Percentiles rank a stretch among this genome's conserved stretches.
Conservation (phyloP, 139 green algal genomes). For the Ettlia oleoabundans region DNA sequence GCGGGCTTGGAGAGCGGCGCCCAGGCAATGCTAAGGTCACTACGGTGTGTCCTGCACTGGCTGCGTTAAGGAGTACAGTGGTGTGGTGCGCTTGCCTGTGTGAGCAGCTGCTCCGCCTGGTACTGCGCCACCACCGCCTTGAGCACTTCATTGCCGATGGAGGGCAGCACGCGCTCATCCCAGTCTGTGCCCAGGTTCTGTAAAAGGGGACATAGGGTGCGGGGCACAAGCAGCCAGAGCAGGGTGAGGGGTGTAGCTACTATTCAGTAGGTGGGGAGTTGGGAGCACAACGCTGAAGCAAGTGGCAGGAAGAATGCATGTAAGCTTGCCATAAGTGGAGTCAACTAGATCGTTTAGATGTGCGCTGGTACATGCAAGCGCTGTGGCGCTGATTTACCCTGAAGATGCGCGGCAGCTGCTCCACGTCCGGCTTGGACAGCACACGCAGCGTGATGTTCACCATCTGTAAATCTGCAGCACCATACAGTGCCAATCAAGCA, state of each 20-base stretch:
- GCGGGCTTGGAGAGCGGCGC: no score
- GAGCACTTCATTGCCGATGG: conserved; percentile 99
- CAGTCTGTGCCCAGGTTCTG: conserved; percentile 94
- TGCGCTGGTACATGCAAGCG: no score
- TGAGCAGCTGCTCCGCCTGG: conserved; percentile 99
- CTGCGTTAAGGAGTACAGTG: neutral
- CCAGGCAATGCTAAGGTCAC: neutral
- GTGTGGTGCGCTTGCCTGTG: conserved; percentile 30
- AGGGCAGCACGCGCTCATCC: conserved; percentile 98
- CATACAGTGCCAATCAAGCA: neutral
- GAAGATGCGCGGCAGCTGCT: conserved; percentile 88
- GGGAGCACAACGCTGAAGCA: neutral
- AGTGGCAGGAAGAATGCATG: neutral
- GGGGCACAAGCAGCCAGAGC: conserved; percentile 29
- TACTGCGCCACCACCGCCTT: conserved; percentile 99
- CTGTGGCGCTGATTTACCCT: no score
- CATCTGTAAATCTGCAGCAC: conserved; percentile 97
- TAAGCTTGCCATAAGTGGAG: no score
- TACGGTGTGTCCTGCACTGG: neutral
- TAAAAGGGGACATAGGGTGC: conserved; percentile 79
- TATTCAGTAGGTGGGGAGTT: neutral
- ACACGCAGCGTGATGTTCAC: conserved; percentile 98
- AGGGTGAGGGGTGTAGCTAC: neutral
- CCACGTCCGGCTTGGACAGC: conserved; percentile 90
- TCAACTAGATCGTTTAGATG: no score